These are phyloP conservation scores for Pneumocystis jirovecii DNA, from an alignment of 1,139 yeast genomes.

Conservation along the genomic window DNA sequence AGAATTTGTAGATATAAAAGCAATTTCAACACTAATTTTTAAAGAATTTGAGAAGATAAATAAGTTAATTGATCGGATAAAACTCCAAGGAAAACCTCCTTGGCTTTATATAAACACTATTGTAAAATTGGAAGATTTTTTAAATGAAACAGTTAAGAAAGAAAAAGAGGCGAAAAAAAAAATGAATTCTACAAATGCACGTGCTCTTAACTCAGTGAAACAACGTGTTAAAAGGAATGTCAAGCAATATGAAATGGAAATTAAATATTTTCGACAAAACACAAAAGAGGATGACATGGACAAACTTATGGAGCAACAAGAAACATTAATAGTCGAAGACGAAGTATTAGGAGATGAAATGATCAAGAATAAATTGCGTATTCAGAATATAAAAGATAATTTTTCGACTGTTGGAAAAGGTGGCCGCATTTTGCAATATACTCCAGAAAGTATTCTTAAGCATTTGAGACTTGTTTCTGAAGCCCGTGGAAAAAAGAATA, in stretches of 20 bases:
- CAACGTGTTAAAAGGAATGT: conserved; percentile 76
- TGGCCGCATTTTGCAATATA: conserved; percentile 26
- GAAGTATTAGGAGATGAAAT: conserved; percentile 6
- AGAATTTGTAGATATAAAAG: too few relatives aligned
- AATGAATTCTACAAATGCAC: conserved; percentile 68
- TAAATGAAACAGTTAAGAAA: conserved; percentile 41
- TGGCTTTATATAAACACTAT: conserved; percentile 53
- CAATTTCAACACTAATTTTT: conserved; percentile 11
- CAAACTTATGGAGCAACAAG: conserved; percentile 8
- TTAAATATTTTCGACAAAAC: conserved; percentile 47
- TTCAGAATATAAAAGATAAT: conserved; percentile 25
- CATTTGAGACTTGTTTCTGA: conserved; percentile 66
- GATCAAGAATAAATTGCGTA: conserved; percentile 13
- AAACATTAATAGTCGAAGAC: conserved; percentile 12
- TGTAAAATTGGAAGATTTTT: conserved; percentile 57
- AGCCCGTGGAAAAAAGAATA: conserved; percentile 89
- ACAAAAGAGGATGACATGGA: conserved; percentile 29
- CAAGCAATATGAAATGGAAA: conserved; percentile 48
- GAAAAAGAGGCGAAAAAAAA: conserved; percentile 51
- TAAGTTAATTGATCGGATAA: conserved; percentile 50
- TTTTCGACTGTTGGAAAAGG: conserved; percentile 31
- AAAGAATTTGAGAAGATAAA: conserved; percentile 66
- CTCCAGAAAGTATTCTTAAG: conserved; percentile 44
- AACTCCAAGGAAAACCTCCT: conserved; percentile 61
- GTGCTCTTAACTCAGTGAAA: conserved; percentile 74